Evolutionary conservation across 2,329 filamentous ascomycete species (phyloP).

Genomic region (Alternaria hordeiaustralica): DNA sequence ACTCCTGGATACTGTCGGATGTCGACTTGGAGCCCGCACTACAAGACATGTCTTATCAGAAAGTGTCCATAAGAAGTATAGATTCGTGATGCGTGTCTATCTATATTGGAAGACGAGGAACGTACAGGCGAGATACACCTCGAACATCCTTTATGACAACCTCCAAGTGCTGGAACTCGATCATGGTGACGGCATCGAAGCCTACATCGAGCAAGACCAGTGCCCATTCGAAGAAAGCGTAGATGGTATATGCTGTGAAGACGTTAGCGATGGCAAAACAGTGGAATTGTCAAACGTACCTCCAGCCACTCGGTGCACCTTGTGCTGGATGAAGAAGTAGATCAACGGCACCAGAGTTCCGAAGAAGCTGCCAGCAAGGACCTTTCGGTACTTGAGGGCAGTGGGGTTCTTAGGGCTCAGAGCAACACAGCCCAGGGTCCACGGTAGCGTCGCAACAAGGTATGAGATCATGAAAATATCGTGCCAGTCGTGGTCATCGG

Average conservation of each 20-base stretch:
- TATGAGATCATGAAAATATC: slow-evolving; percentile 99
- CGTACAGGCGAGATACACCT: slow-evolving; percentile 96
- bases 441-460: slow-evolving; percentile 89
- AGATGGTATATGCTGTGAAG: slow-evolving; percentile 84
- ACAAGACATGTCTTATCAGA: slow-evolving; percentile 43
- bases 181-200: slow-evolving; percentile 91
- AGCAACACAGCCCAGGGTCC: slow-evolving; percentile 89
- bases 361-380: slow-evolving; percentile 83
- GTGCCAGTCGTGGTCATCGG: slow-evolving; percentile 97
- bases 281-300: slow-evolving; percentile 64
- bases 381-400: slow-evolving; percentile 88
- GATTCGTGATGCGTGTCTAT: slow-evolving; percentile 53
- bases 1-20: slow-evolving; percentile 65
- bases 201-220: slow-evolving; percentile 93
- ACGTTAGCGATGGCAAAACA: slow-evolving; percentile 26
- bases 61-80: slow-evolving; percentile 40
- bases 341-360: slow-evolving; percentile 87
- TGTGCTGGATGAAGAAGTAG: slow-evolving; percentile 99
- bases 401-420: slow-evolving; percentile 83
- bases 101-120: slow-evolving; percentile 93
- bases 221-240: slow-evolving; percentile 98
- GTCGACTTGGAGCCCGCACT: slow-evolving; percentile 57
- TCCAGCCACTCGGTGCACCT: slow-evolving; percentile 90
- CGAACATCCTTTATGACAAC: slow-evolving; percentile 87
- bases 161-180: slow-evolving; percentile 91